Evolutionary conservation across 106 monocot genomes (phyloP), one percentile per base, ranked within the genome.

Genomic region (Hemerocallis citrina): DNA sequence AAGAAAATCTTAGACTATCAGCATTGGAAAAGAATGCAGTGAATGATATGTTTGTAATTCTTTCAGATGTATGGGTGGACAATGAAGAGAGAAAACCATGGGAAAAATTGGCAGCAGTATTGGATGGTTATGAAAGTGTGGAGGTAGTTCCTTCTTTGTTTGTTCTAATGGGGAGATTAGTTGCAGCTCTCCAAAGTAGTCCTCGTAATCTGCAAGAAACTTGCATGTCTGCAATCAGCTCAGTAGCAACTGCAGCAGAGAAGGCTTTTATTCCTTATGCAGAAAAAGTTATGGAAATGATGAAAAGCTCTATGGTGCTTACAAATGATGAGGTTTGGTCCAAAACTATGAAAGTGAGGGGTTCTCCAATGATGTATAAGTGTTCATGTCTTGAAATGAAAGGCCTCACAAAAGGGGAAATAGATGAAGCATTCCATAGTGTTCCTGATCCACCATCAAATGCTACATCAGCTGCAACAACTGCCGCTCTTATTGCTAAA

Each of bases 181-280:
- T 98, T 48, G 66, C 74, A 59, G 61, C 88, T 47, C 78, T 98
- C 31, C 88, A 98, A 55, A 74, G 65, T 20, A 85, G 82, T 59
- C 64, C 84, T 33, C 79, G 85, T 9, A 98, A 98, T 78, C 82
- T 98, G 36, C 98, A 98, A 74, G 98, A 98, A 74, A 98, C 98
- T 54, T 88, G 98, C 98, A 98, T 98, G 98, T 92, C 98, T 68
- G 98, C 98, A 63, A 98, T 98, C 61, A 84, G 92, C 41, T 92
- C 98, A 8, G 60, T 98, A 63, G 98, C 98, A 44, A 34, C 77
- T 63, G 98, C 98, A 17, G 87, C 98, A 33, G 98, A 92, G 48
- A 73, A 88, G 37, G 84, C 92, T 35, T 98, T 98, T 75, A 67
- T 92, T 74, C 98, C 98, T 28, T 98, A 92, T 71, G 85, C 88